phyloP scores from a whole-genome alignment of 257 asterid genomes.

The Hygrophila difformis region DNA sequence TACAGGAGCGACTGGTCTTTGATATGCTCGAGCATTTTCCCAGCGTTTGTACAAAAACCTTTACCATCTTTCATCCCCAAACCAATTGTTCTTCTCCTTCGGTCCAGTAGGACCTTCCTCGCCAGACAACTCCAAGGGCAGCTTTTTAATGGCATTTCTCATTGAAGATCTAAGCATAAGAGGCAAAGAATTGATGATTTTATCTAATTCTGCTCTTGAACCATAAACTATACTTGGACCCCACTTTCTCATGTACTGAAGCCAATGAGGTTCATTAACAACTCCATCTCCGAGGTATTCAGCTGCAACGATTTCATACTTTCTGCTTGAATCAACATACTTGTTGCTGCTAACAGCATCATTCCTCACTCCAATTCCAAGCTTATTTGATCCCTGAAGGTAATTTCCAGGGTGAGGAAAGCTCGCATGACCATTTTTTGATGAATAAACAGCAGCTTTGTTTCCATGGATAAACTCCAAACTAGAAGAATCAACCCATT shows the following conservation, averaged over 20 bases:
- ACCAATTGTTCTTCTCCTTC: constrained; percentile 97
- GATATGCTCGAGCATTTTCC: too few species aligned
- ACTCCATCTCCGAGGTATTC: constrained; percentile 69
- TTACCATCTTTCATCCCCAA: constrained; percentile 85
- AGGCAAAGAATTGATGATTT: constrained; percentile 45
- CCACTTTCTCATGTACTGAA: constrained; percentile 85
- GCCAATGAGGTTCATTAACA: constrained; percentile 65
- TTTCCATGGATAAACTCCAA: constrained; percentile 73
- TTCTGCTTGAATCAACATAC: constrained; percentile 55
- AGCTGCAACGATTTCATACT: constrained; percentile 73
- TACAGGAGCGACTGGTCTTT: neutral
- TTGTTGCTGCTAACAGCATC: constrained; percentile 50
- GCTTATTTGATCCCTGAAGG: constrained; percentile 74
- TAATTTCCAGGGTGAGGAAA: constrained; percentile 76
- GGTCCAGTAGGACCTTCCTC: constrained; percentile 98
- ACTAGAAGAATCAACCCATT: constrained; percentile 67
- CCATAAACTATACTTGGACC: constrained; percentile 70
- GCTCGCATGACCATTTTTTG: constrained; percentile 82
- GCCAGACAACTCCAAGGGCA: constrained; percentile 71
- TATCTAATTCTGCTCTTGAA: constrained; percentile 59
- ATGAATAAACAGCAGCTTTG: constrained; percentile 63
- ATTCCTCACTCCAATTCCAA: constrained; percentile 82
- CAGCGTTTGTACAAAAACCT: too few species aligned
- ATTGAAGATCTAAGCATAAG: constrained; percentile 30
- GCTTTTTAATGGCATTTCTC: constrained; percentile 36